Percentiles rank a stretch among this genome's conserved stretches.
phyloP scores from a whole-genome alignment of 345 rosid genomes.

The Acer yangbiense region DNA sequence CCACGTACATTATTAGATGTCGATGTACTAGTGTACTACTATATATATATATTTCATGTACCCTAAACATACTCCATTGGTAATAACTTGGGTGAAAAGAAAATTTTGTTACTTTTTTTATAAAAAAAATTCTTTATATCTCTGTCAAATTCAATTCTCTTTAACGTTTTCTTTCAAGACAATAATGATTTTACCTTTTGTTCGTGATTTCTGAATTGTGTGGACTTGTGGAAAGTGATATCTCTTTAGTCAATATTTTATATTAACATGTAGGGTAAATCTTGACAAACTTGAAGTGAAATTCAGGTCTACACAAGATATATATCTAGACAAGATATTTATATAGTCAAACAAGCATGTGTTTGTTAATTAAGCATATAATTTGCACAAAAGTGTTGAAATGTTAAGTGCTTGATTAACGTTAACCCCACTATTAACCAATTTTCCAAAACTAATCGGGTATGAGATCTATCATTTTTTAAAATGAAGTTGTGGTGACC shows the following conservation, averaged over 20 bases:
- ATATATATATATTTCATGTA: too few species aligned
- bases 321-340: not conserved
- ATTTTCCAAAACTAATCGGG: not conserved
- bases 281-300: not conserved
- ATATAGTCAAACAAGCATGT: conserved; percentile 1
- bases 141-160: not conserved
- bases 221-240: not conserved
- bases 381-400: not conserved
- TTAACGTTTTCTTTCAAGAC: not conserved
- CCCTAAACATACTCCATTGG: too few species aligned
- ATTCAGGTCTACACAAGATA: not conserved
- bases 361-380: not conserved
- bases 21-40: too few species aligned
- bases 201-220: not conserved
- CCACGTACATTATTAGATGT: too few species aligned
- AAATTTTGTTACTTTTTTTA: too few species aligned
- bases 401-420: not conserved
- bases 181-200: conserved; percentile 1
- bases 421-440: not conserved
- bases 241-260: not conserved
- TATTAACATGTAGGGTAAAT: not conserved
- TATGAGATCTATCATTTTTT: not conserved
- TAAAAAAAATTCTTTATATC: not conserved
- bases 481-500: too few species aligned
- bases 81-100: too few species aligned